These are phyloP conservation scores for Gardenia jasminoides DNA, from an alignment of 257 asterid species.

Conservation along the genomic window DNA sequence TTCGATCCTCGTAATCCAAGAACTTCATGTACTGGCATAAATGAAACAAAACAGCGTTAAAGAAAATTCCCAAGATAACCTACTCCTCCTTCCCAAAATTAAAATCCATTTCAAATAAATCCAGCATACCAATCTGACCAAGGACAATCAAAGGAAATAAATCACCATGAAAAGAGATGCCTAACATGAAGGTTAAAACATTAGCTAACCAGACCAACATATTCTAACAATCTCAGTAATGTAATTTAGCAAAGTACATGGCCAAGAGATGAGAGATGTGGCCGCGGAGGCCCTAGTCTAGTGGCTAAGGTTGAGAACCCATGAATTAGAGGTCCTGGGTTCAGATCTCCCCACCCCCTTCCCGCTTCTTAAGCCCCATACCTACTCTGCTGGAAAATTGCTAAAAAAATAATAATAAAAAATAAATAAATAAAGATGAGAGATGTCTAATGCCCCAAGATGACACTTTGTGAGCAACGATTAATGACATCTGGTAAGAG, in stretches of 20 bases:
- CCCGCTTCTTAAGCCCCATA: too few relatives aligned
- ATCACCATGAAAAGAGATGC: neutral
- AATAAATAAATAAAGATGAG: too few relatives aligned
- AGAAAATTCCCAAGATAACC: neutral
- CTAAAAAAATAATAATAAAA: too few relatives aligned
- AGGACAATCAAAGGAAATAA: neutral
- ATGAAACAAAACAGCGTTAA: conserved; percentile 3
- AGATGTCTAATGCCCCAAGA: neutral
- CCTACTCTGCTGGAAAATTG: too few relatives aligned
- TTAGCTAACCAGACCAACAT: neutral
- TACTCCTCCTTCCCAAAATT: neutral
- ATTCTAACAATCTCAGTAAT: neutral
- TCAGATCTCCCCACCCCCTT: too few relatives aligned
- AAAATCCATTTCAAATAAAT: neutral
- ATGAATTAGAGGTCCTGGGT: too few relatives aligned
- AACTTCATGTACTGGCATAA: conserved; percentile 72
- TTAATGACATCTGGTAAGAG: neutral
- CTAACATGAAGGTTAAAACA: neutral
- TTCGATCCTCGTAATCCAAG: conserved; percentile 64
- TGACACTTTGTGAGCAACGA: neutral
- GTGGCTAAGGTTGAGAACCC: too few relatives aligned
- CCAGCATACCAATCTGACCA: neutral
- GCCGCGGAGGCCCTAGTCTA: too few relatives aligned
- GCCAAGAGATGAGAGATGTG: neutral
- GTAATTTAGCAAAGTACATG: neutral